These are phyloP conservation scores for Bruguiera gymnorhiza DNA, from an alignment of 345 rosid species.

Conservation along the genomic window DNA sequence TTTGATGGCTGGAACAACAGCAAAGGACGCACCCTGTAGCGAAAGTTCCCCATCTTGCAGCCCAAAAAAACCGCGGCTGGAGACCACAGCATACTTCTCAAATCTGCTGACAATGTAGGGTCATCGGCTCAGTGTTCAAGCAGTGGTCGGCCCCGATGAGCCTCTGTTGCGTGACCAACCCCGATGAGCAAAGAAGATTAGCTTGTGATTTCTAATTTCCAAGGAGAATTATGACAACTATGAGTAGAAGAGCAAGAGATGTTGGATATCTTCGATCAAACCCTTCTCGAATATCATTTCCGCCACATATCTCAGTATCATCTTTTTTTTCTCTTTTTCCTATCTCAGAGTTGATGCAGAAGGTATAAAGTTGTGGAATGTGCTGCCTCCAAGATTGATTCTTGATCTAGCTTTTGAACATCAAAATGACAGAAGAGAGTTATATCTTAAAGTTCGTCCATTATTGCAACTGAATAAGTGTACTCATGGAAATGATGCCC, in stretches of 20 bases:
- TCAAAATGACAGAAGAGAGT: neutral
- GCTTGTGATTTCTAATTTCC: neutral
- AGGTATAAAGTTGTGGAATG: neutral
- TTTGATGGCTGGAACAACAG: neutral
- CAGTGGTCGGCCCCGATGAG: too few species aligned
- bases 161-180: neutral
- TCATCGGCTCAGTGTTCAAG: too few species aligned
- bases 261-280: too few species aligned
- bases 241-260: too few species aligned
- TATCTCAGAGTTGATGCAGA: neutral
- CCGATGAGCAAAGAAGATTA: neutral
- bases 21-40: neutral
- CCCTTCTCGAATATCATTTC: neutral
- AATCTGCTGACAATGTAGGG: too few species aligned
- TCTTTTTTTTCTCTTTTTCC: neutral
- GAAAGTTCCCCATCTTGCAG: too few species aligned
- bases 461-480: slow-evolving; percentile 7
- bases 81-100: too few species aligned
- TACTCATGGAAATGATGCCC: slow-evolving; percentile 14
- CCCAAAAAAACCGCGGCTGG: too few species aligned
- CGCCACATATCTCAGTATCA: neutral
- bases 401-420: slow-evolving; percentile 5
- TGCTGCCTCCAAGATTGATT: neutral
- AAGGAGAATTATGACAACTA: too few species aligned
- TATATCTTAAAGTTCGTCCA: slow-evolving; percentile 11